phyloP scores from a whole-genome alignment of 352 stramenopile species.

The Pythium rishiriense region DNA sequence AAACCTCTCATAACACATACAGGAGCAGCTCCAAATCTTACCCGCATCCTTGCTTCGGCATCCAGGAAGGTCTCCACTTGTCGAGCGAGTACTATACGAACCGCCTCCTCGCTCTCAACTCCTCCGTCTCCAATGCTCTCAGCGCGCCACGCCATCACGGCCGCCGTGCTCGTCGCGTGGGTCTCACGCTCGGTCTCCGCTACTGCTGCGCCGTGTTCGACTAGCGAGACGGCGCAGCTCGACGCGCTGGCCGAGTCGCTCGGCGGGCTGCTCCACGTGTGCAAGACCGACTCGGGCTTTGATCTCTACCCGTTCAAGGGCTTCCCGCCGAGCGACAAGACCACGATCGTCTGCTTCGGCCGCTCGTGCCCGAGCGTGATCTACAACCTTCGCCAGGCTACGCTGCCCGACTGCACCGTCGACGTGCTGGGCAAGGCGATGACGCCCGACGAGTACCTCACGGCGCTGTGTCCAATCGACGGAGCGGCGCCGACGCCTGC shows the following conservation, averaged over 20 bases:
- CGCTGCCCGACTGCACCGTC: conserved; percentile 28
- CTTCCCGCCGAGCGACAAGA: conserved; percentile 27
- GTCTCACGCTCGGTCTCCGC: not conserved
- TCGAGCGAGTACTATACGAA: too few species aligned
- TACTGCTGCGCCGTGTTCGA: conserved; percentile 16
- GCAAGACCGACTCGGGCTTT: conserved; percentile 35
- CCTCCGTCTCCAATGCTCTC: not conserved
- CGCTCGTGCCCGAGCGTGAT: conserved; percentile 35
- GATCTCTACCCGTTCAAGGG: conserved; percentile 32
- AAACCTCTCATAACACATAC: not conserved
- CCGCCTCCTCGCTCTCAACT: not conserved
- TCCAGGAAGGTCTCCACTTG: not conserved
- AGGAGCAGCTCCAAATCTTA: not conserved
- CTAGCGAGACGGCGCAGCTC: conserved; percentile 18
- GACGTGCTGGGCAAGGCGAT: conserved; percentile 21
- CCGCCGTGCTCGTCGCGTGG: conserved; percentile 3
- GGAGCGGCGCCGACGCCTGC: not conserved
- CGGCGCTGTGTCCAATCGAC: conserved; percentile 24
- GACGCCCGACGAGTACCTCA: conserved; percentile 28
- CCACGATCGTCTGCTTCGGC: conserved; percentile 31
- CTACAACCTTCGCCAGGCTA: conserved; percentile 18
- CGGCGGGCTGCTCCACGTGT: conserved; percentile 27
- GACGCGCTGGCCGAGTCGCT: conserved; percentile 6
- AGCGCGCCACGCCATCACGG: conserved; percentile 1
- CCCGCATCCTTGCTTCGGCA: not conserved